phyloP scores from a whole-genome alignment of 2,329 filamentous ascomycete species.

The Colletotrichum cereale region DNA sequence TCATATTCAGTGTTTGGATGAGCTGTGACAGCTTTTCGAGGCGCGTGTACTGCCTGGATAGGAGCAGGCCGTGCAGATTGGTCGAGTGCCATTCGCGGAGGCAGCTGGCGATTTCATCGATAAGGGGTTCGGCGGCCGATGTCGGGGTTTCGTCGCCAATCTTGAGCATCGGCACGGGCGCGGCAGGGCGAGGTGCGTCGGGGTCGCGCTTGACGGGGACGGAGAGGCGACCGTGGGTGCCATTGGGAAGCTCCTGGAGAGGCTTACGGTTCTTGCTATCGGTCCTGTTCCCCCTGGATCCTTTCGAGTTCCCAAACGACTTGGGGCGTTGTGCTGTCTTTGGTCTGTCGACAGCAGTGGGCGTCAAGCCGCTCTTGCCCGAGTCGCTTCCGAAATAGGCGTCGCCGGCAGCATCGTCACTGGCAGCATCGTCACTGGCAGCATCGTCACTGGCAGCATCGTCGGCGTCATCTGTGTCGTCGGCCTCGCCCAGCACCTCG shows the following conservation, averaged over 20 bases:
- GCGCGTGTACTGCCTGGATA: conserved; percentile 83
- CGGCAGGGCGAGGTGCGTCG: conserved; percentile 80
- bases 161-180: conserved; percentile 96
- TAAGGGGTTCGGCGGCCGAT: conserved; percentile 87
- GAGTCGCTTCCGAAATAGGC: conserved; percentile 58
- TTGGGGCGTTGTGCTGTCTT: conserved; percentile 50
- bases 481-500: conserved; percentile 85
- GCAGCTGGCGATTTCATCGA: conserved; percentile 98
- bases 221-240: conserved; percentile 58
- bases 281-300: conserved; percentile 39
- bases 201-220: conserved; percentile 70
- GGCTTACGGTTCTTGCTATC: conserved; percentile 41
- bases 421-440: conserved; percentile 49
- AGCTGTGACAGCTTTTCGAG: conserved; percentile 86
- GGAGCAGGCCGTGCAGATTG: conserved; percentile 90
- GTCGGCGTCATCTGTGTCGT: conserved; percentile 63
- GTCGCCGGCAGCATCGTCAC: conserved; percentile 33
- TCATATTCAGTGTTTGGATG: conserved; percentile 85
- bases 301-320: conserved; percentile 41
- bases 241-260: conserved; percentile 54
- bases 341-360: conserved; percentile 52
- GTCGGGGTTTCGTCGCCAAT: conserved; percentile 97
- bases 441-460: conserved; percentile 45
- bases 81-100: conserved; percentile 98
- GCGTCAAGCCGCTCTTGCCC: conserved; percentile 66